Evolutionary conservation across 441 rosid genomes (phyloP).

Genomic region (Breynia disticha): DNA sequence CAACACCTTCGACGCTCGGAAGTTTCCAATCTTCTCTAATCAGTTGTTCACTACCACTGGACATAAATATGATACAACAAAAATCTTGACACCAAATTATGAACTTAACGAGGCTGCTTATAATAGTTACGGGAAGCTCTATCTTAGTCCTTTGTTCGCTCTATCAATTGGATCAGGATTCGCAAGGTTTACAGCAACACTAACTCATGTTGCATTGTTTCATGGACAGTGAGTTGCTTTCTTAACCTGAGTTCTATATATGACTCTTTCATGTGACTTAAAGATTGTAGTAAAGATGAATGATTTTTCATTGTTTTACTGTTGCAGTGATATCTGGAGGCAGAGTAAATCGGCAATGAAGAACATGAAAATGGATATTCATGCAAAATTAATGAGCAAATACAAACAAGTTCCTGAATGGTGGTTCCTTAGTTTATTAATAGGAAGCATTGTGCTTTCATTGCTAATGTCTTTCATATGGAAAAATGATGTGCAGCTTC

Average conservation of each 20-base stretch:
- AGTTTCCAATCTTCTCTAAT: conserved; percentile 83
- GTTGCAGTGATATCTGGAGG: conserved; percentile 66
- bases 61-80: conserved; percentile 72
- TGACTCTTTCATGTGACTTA: not conserved
- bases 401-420: conserved; percentile 90
- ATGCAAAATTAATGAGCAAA: conserved; percentile 59
- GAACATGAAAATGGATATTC: conserved; percentile 67
- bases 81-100: conserved; percentile 61
- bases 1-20: conserved; percentile 66
- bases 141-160: conserved; percentile 84
- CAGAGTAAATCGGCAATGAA: conserved; percentile 75
- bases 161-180: conserved; percentile 86
- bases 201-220: conserved; percentile 84
- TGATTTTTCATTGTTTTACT: conserved; percentile 13
- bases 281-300: not conserved
- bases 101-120: conserved; percentile 61
- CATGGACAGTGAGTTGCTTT: conserved; percentile 55
- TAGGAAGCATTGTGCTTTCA: conserved; percentile 50
- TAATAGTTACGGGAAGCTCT: conserved; percentile 67
- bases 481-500: conserved; percentile 70
- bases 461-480: conserved; percentile 69
- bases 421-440: conserved; percentile 63
- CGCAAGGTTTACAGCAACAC: conserved; percentile 78
- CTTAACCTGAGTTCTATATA: no score
- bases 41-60: conserved; percentile 69